These are phyloP conservation scores for Davidsoniella virescens DNA, from an alignment of 2,329 filamentous ascomycete genomes.

Conservation along the genomic window DNA sequence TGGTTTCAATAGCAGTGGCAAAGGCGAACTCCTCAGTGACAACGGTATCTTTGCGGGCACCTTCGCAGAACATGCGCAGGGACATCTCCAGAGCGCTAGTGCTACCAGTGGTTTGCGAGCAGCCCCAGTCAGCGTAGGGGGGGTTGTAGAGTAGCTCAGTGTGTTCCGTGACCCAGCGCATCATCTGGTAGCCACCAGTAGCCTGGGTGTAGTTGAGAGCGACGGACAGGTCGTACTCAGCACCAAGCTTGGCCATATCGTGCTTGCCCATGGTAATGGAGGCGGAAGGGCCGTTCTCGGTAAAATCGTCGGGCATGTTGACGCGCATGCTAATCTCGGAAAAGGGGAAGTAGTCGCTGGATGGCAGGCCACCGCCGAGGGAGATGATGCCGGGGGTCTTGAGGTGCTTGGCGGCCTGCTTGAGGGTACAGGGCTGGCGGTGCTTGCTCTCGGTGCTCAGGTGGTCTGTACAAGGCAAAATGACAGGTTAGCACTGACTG, in stretches of 20 bases:
- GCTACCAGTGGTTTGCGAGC: conserved; percentile 68
- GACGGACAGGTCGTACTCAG: conserved; percentile 57
- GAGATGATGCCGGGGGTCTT: conserved; percentile 76
- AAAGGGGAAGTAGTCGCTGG: conserved; percentile 84
- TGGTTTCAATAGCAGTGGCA: conserved; percentile 49
- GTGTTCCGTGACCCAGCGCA: conserved; percentile 87
- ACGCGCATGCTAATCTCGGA: conserved; percentile 61
- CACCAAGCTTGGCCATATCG: conserved; percentile 31
- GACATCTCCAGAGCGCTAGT: conserved; percentile 75
- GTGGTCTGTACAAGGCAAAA: conserved; percentile 25
- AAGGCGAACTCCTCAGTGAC: conserved; percentile 89
- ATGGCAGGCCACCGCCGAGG: conserved; percentile 80
- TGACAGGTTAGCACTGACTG: conserved; percentile 5
- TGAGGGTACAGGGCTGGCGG: conserved; percentile 55
- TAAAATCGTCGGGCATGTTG: conserved; percentile 49
- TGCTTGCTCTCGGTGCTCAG: conserved; percentile 46
- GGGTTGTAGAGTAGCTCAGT: conserved; percentile 80
- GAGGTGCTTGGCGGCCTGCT: conserved; percentile 63
- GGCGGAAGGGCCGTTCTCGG: conserved; percentile 47
- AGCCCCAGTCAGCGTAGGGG: conserved; percentile 81
- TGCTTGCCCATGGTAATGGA: conserved; percentile 62
- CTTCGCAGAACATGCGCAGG: conserved; percentile 62
- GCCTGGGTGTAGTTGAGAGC: conserved; percentile 89
- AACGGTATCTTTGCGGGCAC: conserved; percentile 55
- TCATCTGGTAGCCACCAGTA: conserved; percentile 67